A percentile compares a stretch with the other conserved stretches of the same genome.
Evolutionary conservation across 352 stramenopile species (phyloP).

Genomic region (Phytophthora meadii): DNA sequence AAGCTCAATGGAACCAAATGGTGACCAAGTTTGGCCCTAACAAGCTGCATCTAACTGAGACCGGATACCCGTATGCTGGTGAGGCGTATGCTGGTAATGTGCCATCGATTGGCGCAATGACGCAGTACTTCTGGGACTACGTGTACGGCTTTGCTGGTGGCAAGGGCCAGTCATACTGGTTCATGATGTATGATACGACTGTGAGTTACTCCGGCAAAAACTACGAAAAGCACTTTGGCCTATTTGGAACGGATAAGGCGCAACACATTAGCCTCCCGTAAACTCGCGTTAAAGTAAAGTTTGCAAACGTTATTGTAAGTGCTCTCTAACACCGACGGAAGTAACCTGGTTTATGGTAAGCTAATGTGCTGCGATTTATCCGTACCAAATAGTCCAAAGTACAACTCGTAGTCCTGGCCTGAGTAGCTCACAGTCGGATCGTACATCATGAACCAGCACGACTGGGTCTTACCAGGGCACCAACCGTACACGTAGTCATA

Average conservation of each 20-base stretch:
- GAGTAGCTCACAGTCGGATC: constrained; percentile 54
- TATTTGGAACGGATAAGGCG: constrained; percentile 46
- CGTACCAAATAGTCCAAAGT: constrained; percentile 60
- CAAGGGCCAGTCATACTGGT: constrained; percentile 49
- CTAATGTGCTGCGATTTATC: constrained; percentile 49
- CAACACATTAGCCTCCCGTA: constrained; percentile 48
- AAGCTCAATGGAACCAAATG: constrained; percentile 55
- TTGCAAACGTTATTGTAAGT: too few relatives aligned
- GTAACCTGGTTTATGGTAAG: too few relatives aligned
- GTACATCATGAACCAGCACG: constrained; percentile 76
- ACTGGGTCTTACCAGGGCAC: constrained; percentile 25
- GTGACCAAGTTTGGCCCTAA: constrained; percentile 36
- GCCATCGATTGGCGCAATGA: constrained; percentile 46
- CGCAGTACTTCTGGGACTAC: constrained; percentile 55
- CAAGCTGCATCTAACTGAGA: constrained; percentile 58
- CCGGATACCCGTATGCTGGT: constrained; percentile 54
- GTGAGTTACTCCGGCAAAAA: constrained; percentile 45
- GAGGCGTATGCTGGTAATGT: constrained; percentile 35
- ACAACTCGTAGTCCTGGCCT: constrained; percentile 54
- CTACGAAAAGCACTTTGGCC: constrained; percentile 65
- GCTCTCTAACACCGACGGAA: too few relatives aligned
- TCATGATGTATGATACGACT: constrained; percentile 70
- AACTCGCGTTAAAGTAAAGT: too few relatives aligned
- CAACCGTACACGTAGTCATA: constrained; percentile 51
- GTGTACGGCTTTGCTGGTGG: constrained; percentile 30